Base-by-base conservation (phyloP, 2,329 filamentous ascomycete species). In the Xylogone sp. region DNA sequence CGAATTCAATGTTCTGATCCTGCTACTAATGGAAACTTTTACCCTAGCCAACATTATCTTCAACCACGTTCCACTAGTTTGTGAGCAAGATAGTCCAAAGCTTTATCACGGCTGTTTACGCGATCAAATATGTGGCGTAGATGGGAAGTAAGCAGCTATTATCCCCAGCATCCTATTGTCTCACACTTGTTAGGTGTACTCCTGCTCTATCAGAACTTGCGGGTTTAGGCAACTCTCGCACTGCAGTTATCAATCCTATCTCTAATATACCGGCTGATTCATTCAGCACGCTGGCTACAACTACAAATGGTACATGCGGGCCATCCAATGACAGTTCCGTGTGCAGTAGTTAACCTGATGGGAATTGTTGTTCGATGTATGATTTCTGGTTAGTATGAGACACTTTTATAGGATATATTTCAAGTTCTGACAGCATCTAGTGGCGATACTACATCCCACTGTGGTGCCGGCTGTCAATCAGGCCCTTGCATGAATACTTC, bases 331-430 rank as follows among this genome's bases (percentile, higher is more conserved):
- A 68, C 13, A 69, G 71, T 51, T 76, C 70, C 2, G 63, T 79
- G 42, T 83, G 79, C 60, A 76, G 76, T 19, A 61, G 75, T 51
- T 83, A 77, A 77, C 59, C 64, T 22, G 69, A 71, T 29, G 79
- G 79, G 43, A 68, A 73, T 51, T 82, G 79, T 59, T 81, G 79
- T 60, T 79, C 75, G 31, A 73, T 78, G 69, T 82, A 81, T 61
- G 79, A 79, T 22, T 82, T 78, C 65, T 79, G 78, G 61, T 64
- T 60, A 56, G 61, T 46, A 21, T 3, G 24, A 42, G 12, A 27
- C n/a, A 12, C n/a, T 42, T 22, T 24, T 13, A 42, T 46, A 20
- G 29, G 18, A 16, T 42, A 43, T 46, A 27, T 27, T 27, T 27
- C 3, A 22, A 10, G 19, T 42, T 48, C 53, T 64, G 45, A 63